phyloP scores from a whole-genome alignment of 2,329 filamentous ascomycete species.

The Arthroderma uncinatum region DNA sequence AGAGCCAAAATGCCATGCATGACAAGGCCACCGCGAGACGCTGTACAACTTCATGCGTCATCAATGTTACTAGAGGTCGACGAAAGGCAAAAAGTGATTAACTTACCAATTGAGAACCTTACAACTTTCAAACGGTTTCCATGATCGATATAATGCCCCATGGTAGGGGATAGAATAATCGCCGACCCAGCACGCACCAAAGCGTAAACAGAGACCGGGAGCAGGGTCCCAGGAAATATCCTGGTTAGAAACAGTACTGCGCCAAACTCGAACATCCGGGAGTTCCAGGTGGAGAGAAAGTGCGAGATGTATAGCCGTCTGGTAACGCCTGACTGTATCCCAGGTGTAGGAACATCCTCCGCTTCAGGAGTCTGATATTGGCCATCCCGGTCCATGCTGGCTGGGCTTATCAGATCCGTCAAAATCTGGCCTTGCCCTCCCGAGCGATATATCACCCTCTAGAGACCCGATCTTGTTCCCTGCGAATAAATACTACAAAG shows the following conservation, averaged over 20 bases:
- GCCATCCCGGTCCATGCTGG: too few relatives aligned
- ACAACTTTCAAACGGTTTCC: neutral
- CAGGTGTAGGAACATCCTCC: too few relatives aligned
- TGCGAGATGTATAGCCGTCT: conserved; percentile 49
- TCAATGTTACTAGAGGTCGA: neutral
- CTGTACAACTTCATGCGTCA: neutral
- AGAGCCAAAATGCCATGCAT: neutral
- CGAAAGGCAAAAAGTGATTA: neutral
- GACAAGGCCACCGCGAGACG: neutral
- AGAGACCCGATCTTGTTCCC: too few relatives aligned
- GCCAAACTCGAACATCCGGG: conserved; percentile 53
- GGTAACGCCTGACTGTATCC: too few relatives aligned
- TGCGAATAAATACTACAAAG: too few relatives aligned
- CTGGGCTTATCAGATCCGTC: too few relatives aligned
- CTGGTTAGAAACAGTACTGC: conserved; percentile 48
- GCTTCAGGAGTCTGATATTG: too few relatives aligned
- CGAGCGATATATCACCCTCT: too few relatives aligned
- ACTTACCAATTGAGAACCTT: neutral
- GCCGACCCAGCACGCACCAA: neutral
- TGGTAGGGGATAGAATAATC: neutral
- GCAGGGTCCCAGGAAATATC: conserved; percentile 37
- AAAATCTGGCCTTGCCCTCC: too few relatives aligned
- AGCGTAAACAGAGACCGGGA: neutral
- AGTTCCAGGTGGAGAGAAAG: conserved; percentile 54
- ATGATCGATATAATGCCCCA: neutral